phyloP scores from a whole-genome alignment of 1,139 yeast species.

The Petasospora fabianii region DNA sequence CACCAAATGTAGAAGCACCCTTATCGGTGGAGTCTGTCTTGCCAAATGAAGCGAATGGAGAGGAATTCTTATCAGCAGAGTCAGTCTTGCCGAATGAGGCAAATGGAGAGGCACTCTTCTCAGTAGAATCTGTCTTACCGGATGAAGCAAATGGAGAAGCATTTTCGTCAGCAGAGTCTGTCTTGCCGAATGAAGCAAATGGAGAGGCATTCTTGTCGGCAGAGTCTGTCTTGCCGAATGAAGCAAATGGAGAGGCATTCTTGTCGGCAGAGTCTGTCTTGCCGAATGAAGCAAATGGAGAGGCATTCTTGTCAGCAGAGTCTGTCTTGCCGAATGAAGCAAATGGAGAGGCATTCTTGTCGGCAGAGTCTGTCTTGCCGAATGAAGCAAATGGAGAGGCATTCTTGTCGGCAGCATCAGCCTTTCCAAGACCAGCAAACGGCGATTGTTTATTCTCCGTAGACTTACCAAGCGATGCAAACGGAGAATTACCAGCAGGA shows the following conservation, averaged over 20 bases:
- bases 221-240: no score
- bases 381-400: constrained; percentile 12
- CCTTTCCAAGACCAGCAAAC: constrained; percentile 9
- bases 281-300: constrained; percentile 17
- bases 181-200: no score
- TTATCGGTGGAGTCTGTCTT: no score
- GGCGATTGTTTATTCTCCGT: constrained; percentile 6
- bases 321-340: constrained; percentile 2
- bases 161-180: no score
- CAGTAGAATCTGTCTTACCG: no score
- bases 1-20: neutral
- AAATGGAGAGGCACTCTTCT: no score
- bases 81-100: no score
- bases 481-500: constrained; percentile 6
- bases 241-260: no score
- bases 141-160: no score
- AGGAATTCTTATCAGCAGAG: no score
- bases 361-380: neutral
- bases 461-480: constrained; percentile 2
- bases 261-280: no score
- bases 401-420: constrained; percentile 4
- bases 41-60: neutral
- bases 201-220: no score
- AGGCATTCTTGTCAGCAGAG: neutral
- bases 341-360: constrained; percentile 9